Evolutionary conservation across 192 early-diverging fungal species (phyloP).

Genomic region (Rhizophagus sp.): DNA sequence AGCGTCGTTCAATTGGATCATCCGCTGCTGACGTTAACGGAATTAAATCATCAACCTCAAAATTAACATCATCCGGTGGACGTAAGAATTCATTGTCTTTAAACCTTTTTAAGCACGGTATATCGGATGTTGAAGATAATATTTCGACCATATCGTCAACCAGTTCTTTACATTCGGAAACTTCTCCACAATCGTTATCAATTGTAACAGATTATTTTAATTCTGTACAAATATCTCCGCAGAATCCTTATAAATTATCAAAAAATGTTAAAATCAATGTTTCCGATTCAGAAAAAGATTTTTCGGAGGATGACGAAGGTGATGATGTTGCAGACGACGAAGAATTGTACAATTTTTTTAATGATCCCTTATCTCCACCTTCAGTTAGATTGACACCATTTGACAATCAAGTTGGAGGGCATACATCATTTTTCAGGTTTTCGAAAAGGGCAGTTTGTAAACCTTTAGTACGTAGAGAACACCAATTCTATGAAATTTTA

Average conservation of each 20-base stretch:
- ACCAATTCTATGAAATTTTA: slow-evolving; percentile 88
- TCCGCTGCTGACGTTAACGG: not conserved
- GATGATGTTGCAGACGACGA: slow-evolving; percentile 1
- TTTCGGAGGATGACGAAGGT: not conserved
- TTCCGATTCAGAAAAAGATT: not conserved
- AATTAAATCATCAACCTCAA: not conserved
- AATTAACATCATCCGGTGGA: not conserved
- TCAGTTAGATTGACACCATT: slow-evolving; percentile 76
- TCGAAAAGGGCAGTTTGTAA: slow-evolving; percentile 97
- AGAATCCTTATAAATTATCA: not conserved
- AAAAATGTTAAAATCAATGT: not conserved
- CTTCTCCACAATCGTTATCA: not conserved
- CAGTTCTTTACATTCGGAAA: not conserved
- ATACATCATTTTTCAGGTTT: slow-evolving; percentile 93
- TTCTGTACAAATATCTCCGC: too few species aligned
- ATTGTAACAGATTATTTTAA: slow-evolving; percentile 18
- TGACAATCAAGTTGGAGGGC: slow-evolving; percentile 93
- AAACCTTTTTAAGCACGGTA: slow-evolving; percentile 11
- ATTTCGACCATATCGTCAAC: not conserved
- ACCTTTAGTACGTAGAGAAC: slow-evolving; percentile 82
- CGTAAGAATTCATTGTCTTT: slow-evolving; percentile 11
- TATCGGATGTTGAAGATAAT: not conserved
- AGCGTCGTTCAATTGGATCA: not conserved
- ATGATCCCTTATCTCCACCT: slow-evolving; percentile 34
- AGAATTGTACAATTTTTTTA: slow-evolving; percentile 4